Evolutionary conservation across 2,329 filamentous ascomycete species (phyloP).

Genomic region (Alternaria burnsii): DNA sequence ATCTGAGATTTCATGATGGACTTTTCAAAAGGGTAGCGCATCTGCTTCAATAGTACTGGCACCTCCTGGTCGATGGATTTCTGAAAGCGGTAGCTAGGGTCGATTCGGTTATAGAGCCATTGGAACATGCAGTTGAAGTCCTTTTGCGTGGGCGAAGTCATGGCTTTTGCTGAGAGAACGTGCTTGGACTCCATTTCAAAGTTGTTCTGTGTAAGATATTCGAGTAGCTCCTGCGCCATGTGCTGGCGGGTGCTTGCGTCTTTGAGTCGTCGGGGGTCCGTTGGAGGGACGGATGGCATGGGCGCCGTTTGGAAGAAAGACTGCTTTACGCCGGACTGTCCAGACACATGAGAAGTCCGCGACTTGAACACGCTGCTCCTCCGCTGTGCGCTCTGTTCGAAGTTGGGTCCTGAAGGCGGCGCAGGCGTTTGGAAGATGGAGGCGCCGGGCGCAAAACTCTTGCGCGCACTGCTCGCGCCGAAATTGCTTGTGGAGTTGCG

Average conservation of each 20-base stretch:
- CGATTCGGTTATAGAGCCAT: constrained; percentile 95
- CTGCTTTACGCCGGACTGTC: constrained; percentile 75
- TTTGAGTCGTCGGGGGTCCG: constrained; percentile 85
- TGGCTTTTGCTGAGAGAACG: constrained; percentile 85
- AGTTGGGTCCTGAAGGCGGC: constrained; percentile 54
- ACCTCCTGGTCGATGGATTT: constrained; percentile 97
- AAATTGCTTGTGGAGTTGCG: constrained; percentile 80
- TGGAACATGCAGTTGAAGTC: constrained; percentile 99
- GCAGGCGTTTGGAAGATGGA: constrained; percentile 58
- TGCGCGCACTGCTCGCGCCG: constrained; percentile 67
- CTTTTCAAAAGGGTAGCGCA: constrained; percentile 94
- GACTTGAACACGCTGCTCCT: constrained; percentile 75
- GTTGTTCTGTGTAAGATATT: constrained; percentile 91
- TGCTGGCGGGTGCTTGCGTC: constrained; percentile 81
- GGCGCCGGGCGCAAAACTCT: constrained; percentile 72
- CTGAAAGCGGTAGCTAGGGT: constrained; percentile 90
- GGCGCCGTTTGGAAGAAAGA: constrained; percentile 94
- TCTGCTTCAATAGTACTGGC: constrained; percentile 87
- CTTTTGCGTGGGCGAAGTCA: constrained; percentile 95
- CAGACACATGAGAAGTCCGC: constrained; percentile 70
- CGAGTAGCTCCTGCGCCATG: constrained; percentile 87
- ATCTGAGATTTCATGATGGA: constrained; percentile 97
- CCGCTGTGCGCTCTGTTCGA: constrained; percentile 67
- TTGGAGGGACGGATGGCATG: constrained; percentile 79
- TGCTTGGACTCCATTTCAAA: constrained; percentile 99